A percentile compares a stretch with the other conserved stretches of the same genome.
Conservation (phyloP, 345 rosid genomes). For the Excoecaria cochinchinensis region DNA sequence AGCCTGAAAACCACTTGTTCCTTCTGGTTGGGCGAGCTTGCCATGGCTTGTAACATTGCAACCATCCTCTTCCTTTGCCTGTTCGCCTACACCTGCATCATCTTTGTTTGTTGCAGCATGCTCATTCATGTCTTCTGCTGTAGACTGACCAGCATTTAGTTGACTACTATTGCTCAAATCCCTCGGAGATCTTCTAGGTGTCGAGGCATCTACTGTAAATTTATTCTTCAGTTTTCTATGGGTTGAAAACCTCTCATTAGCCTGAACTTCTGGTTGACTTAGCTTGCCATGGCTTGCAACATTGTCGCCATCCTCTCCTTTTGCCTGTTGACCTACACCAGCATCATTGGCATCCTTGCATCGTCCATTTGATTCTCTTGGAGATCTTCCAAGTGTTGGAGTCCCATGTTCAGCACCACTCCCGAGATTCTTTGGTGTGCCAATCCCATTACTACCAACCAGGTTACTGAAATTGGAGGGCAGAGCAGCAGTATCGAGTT, state of each 20-base stretch:
- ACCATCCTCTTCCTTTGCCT: conserved; percentile 12
- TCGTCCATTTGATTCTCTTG: conserved; percentile 15
- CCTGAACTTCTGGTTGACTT: conserved; percentile 21
- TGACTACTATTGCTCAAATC: conserved; percentile 30
- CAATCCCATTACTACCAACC: conserved; percentile 10
- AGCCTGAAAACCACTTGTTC: conserved; percentile 13
- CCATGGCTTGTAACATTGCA: background rate
- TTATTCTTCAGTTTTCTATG: conserved; percentile 14
- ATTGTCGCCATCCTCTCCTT: conserved; percentile 14
- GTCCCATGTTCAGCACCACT: conserved; percentile 17
- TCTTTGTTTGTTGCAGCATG: conserved; percentile 22
- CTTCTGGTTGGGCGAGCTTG: conserved; percentile 11
- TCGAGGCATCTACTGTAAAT: conserved; percentile 23
- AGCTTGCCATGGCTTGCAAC: background rate
- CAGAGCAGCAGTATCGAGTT: conserved; percentile 74
- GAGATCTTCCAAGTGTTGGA: conserved; percentile 24
- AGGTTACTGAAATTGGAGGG: conserved; percentile 33
- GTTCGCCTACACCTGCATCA: conserved; percentile 22
- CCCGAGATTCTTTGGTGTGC: conserved; percentile 29
- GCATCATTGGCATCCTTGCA: conserved; percentile 12
- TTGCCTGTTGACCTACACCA: conserved; percentile 12
- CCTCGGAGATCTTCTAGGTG: conserved; percentile 43
- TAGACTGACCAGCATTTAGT: conserved; percentile 15
- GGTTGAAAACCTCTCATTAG: conserved; percentile 24
- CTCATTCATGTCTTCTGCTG: conserved; percentile 12